Percentiles rank a stretch among this genome's conserved stretches.
Conservation (phyloP, 106 monocot genomes). For the Agapanthus africanus region DNA sequence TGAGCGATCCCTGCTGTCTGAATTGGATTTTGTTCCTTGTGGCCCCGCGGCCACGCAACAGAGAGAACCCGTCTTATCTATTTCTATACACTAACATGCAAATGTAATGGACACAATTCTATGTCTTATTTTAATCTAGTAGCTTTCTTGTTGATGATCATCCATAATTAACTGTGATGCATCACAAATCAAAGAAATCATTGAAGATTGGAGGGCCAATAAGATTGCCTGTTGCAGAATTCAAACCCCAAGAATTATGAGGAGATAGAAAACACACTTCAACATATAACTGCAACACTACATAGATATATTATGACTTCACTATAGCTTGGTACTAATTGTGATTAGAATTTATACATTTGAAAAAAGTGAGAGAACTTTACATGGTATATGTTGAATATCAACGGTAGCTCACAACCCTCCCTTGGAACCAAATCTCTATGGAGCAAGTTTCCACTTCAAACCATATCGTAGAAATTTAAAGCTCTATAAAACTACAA, state of each 20-base stretch:
- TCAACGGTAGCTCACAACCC: not conserved
- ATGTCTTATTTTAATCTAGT: not conserved
- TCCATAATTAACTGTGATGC: not conserved
- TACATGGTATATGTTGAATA: not conserved
- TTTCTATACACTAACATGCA: slow-evolving; percentile 19
- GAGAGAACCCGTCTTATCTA: slow-evolving; percentile 89
- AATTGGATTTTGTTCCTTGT: slow-evolving; percentile 75
- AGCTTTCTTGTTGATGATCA: slow-evolving; percentile 1
- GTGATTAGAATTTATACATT: not conserved
- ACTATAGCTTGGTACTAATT: not conserved
- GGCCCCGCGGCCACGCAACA: slow-evolving; percentile 97
- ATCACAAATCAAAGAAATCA: slow-evolving; percentile 8
- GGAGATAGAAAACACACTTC: slow-evolving; percentile 1
- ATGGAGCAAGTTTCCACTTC: not conserved
- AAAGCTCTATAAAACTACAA: not conserved
- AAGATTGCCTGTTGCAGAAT: slow-evolving; percentile 5
- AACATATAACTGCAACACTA: slow-evolving; percentile 2
- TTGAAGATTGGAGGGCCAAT: not conserved
- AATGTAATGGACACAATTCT: not conserved
- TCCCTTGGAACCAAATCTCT: not conserved
- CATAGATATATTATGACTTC: slow-evolving; percentile 1
- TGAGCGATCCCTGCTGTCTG: slow-evolving; percentile 46
- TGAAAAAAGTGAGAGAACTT: not conserved
- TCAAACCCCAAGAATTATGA: not conserved
- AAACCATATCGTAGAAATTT: not conserved